Base-by-base conservation (phyloP, 2,329 filamentous ascomycete genomes). In the Penicillium sp. region DNA sequence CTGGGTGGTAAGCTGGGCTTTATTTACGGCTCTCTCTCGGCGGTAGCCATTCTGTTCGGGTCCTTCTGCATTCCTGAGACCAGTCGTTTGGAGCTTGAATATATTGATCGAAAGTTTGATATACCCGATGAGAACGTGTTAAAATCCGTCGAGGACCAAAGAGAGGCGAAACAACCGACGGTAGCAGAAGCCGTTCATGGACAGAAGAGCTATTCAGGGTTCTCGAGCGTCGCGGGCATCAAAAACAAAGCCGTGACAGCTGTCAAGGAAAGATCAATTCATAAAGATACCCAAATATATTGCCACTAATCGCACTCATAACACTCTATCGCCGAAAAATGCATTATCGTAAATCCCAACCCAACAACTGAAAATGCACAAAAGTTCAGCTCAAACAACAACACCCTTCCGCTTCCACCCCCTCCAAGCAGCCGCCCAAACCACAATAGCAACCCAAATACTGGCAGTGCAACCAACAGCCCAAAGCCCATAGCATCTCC, bases 401-500 rank as follows among this genome's bases (percentile, higher is more conserved):
- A 97, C 88, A 0, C 91, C 91, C 61, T 91, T 85, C 71, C 85
- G 85, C 65, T 84, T 85, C 93, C 93, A 97, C 0, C 91, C 91
- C 76, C 89, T 90, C 93, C 93, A 97, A 7, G 93, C 93, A 83
- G 87, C 89, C 17, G 89, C 66, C 79, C 94, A 89, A 69, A 92
- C 78, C 3, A 81, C 82, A 71, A 91, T 89, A 0, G 92, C 93
- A 40, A 91, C 68, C 88, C 90, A 93, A 0, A 96, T 90, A 65
- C 89, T 93, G 0, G 85, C 79, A 0, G 90, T 76, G 63, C 79
- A 81, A 0, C 80, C 89, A 85, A 97, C 92, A 0, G 90, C 91
- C 93, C 93, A 97, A 68, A 94, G 96, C 12, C 89, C 88, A 79
- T 97, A 98, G 79, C 95, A 99, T 56, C 84, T 80, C 71, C 83